Base-by-base conservation (phyloP, 192 early-diverging fungal species). In the Funneliformis mosseae region DNA sequence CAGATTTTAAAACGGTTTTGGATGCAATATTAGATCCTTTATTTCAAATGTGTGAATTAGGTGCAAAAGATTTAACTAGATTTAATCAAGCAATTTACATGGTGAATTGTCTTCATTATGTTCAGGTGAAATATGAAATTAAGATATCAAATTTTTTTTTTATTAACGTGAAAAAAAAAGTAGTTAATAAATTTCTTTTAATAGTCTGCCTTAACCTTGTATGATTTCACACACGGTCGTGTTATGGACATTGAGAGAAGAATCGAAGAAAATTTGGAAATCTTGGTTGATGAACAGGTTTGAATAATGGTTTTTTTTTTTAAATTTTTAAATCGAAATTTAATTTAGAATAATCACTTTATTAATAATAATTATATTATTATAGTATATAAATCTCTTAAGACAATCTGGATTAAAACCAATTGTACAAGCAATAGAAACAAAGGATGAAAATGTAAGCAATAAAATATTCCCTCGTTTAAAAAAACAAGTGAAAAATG, bases 71-170 rank as follows among this genome's bases (percentile, higher is more conserved):
- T 41, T 80, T 94, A 38, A 78, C 81, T 12, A 62, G 80, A 18
- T 86, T 93, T 28, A 93, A 96, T 67, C 83, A 85, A 61, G 89
- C 91, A 5, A 90, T 96, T 25, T 96, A 94, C 81, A 88, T 88
- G 81, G 84, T 92, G 66, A 96, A 96, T 83, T 94, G 93, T 69
- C 83, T 96, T 27, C 85, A 88, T 42, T 88, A 91, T 83, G 86
- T 93, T 46, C 91, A 94, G 85, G 94, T 94, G 82, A 81, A 76
- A 33, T 25, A 63, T 46, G 9, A 28, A 42, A 27, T 41, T 42
- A 70, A 23, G 12, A 43, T n/a, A n/a, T 45, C n/a, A 59, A 39
- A 39, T 11, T 60, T 27, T 27, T 46, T 28, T 8, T 55, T 3
- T 55, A 27, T 41, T 16, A 2, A 64, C 8, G 67, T 67, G 8